A percentile compares a stretch with the other conserved stretches of the same genome.
Conservation (phyloP, 2,329 filamentous ascomycete genomes). For the Claviceps pusilla region DNA sequence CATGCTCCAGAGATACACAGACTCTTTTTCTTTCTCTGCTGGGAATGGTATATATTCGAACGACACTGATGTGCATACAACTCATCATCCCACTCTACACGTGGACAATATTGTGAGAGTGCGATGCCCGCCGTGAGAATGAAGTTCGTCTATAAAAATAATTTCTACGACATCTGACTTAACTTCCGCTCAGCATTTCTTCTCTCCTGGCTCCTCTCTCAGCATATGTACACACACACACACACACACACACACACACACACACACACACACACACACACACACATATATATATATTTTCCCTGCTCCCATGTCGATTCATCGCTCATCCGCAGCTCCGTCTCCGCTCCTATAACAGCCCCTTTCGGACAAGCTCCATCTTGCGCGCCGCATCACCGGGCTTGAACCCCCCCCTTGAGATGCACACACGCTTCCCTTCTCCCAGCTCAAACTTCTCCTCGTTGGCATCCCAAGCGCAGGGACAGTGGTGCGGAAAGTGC, state of each 20-base stretch:
- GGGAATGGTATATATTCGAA: neutral
- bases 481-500: slow-evolving; percentile 92
- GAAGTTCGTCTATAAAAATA: too few relatives aligned
- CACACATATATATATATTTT: too few relatives aligned
- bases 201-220: too few relatives aligned
- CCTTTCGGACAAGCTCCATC: slow-evolving; percentile 67
- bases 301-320: neutral
- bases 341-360: slow-evolving; percentile 32
- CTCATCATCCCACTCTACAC: neutral
- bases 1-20: neutral
- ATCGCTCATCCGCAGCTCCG: neutral
- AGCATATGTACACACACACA: too few relatives aligned
- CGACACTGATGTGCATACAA: neutral
- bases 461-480: slow-evolving; percentile 63
- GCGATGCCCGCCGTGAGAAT: too few relatives aligned
- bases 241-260: too few relatives aligned
- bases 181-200: too few relatives aligned
- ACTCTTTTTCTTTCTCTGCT: neutral
- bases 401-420: slow-evolving; percentile 61
- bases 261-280: too few relatives aligned
- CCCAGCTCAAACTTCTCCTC: slow-evolving; percentile 66
- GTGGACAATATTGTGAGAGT: neutral
- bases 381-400: slow-evolving; percentile 58
- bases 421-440: slow-evolving; percentile 58
- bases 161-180: too few relatives aligned